Evolutionary conservation across 495 filamentous ascomycete species (phyloP).

Genomic region (Penicillium soppii): DNA sequence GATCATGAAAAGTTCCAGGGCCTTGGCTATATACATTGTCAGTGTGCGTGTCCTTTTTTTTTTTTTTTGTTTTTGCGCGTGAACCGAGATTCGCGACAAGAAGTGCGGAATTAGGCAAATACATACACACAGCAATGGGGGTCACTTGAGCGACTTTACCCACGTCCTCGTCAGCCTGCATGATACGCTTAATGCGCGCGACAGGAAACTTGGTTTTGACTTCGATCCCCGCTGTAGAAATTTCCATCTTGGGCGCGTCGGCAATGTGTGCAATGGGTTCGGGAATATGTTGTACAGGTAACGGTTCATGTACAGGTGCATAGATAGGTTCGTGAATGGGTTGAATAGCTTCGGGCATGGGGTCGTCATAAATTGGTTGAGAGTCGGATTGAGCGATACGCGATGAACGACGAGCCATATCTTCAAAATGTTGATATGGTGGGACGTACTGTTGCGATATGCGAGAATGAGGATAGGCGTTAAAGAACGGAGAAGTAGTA

Average conservation of each 20-base stretch:
- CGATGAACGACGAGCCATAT: slow-evolving; percentile 48
- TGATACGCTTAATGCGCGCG: slow-evolving; percentile 97
- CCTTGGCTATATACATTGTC: slow-evolving; percentile 58
- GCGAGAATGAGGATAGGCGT: too few relatives aligned
- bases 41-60: slow-evolving; percentile 19
- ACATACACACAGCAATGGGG: slow-evolving; percentile 85
- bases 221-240: slow-evolving; percentile 51
- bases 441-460: slow-evolving; percentile 39
- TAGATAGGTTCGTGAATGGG: slow-evolving; percentile 22
- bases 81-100: neutral
- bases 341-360: slow-evolving; percentile 21
- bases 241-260: neutral
- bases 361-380: slow-evolving; percentile 11
- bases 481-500: too few relatives aligned
- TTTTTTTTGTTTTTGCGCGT: neutral
- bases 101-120: neutral
- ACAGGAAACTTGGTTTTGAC: slow-evolving; percentile 97
- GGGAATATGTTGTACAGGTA: slow-evolving; percentile 19
- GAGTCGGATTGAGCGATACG: slow-evolving; percentile 37
- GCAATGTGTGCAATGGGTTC: slow-evolving; percentile 10
- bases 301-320: slow-evolving; percentile 1
- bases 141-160: slow-evolving; percentile 98
- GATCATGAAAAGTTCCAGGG: slow-evolving; percentile 97
- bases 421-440: slow-evolving; percentile 23
- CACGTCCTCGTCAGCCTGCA: slow-evolving; percentile 99